These are phyloP conservation scores for Aspergillus hiratsukae DNA, from an alignment of 2,329 filamentous ascomycete genomes.

Conservation along the genomic window DNA sequence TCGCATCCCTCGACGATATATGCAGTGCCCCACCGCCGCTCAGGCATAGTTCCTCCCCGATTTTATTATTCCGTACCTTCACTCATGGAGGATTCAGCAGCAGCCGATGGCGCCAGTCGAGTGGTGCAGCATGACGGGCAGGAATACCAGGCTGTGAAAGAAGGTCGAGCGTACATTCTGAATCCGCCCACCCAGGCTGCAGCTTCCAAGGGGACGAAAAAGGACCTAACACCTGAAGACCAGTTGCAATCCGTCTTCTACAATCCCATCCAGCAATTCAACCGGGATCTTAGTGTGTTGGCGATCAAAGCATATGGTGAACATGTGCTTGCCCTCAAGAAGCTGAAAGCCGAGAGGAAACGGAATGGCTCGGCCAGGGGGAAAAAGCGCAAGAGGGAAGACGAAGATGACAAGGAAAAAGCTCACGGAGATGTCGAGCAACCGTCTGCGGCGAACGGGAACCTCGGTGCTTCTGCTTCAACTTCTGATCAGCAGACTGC, in stretches of 20 bases:
- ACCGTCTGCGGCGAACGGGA: conserved; percentile 8
- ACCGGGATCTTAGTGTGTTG: conserved; percentile 88
- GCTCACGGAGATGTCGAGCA: background rate
- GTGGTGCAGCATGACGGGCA: conserved; percentile 46
- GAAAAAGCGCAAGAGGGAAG: conserved; percentile 37
- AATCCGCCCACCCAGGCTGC: conserved; percentile 51
- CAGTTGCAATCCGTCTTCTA: conserved; percentile 83
- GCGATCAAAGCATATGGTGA: conserved; percentile 87
- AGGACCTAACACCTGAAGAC: conserved; percentile 48
- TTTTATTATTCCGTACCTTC: conserved; percentile 1
- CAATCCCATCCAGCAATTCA: conserved; percentile 98
- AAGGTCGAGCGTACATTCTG: conserved; percentile 65
- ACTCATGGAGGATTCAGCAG: conserved; percentile 18
- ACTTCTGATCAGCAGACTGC: conserved; percentile 33
- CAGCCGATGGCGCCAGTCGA: conserved; percentile 9
- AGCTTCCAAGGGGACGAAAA: conserved; percentile 40
- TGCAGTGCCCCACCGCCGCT: conserved; percentile 1
- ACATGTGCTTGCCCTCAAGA: conserved; percentile 53
- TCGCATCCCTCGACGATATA: background rate
- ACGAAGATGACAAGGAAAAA: conserved; percentile 8
- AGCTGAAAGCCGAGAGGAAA: conserved; percentile 45
- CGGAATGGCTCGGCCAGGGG: conserved; percentile 30
- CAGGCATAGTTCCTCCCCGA: background rate
- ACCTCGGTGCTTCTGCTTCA: conserved; percentile 7
- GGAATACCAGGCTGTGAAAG: conserved; percentile 58